Percentiles rank a stretch among this genome's conserved stretches.
phyloP scores from a whole-genome alignment of 139 green algal species.

The Microglena sp. region DNA sequence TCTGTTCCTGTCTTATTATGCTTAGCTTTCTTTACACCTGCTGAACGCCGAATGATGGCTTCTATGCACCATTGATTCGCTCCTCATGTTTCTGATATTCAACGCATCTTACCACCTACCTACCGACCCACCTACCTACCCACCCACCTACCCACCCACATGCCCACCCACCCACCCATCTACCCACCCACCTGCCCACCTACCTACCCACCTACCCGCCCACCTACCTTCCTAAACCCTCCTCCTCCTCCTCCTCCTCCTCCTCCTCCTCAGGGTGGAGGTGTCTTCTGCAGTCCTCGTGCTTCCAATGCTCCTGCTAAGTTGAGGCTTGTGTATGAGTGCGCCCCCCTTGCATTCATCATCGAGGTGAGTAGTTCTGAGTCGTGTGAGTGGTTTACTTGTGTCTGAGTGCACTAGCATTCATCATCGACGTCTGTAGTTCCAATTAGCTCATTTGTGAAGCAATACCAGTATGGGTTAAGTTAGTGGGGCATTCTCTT shows the following conservation, averaged over 20 bases:
- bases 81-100: too few relatives aligned
- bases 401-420: background rate
- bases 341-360: constrained; percentile 57
- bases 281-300: constrained; percentile 73
- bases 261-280: constrained; percentile 42
- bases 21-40: too few relatives aligned
- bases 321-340: constrained; percentile 79
- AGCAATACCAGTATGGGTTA: background rate
- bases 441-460: background rate
- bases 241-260: too few relatives aligned
- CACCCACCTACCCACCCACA: background rate
- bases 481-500: background rate
- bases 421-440: too few relatives aligned
- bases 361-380: constrained; percentile 42
- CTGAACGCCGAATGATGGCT: too few relatives aligned
- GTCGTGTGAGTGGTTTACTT: background rate
- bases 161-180: background rate
- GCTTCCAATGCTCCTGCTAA: constrained; percentile 54
- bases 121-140: too few relatives aligned
- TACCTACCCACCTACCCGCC: background rate
- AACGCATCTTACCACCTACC: too few relatives aligned
- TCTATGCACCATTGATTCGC: too few relatives aligned
- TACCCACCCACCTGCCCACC: background rate
- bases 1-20: too few relatives aligned
- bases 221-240: background rate